Conservation (phyloP, 164 flowering plant species). For the Cinnamomum chago region DNA sequence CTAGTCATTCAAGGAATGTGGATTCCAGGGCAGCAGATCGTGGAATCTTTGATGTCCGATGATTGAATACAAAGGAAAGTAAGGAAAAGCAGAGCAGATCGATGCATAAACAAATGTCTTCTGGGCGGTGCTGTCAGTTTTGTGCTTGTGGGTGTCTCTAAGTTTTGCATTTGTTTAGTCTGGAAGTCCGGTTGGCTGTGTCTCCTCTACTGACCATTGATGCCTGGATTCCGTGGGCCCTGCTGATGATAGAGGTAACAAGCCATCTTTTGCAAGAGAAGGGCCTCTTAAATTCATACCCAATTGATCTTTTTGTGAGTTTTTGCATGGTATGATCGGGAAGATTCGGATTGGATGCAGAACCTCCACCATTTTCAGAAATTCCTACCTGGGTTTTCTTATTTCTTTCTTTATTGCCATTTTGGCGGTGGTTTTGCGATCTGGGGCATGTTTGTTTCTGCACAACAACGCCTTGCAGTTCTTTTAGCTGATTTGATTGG, state of each 20-base stretch:
- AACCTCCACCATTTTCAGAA: slow-evolving; percentile 28
- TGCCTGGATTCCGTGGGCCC: slow-evolving; percentile 69
- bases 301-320: slow-evolving; percentile 28
- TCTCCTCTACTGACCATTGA: slow-evolving; percentile 60
- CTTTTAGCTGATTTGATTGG: slow-evolving; percentile 9
- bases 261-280: slow-evolving; percentile 38
- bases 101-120: slow-evolving; percentile 26
- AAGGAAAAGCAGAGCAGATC: slow-evolving; percentile 24
- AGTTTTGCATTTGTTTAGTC: slow-evolving; percentile 42
- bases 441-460: slow-evolving; percentile 15
- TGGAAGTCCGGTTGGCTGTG: slow-evolving; percentile 40
- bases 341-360: slow-evolving; percentile 49
- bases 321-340: slow-evolving; percentile 35
- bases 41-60: slow-evolving; percentile 20
- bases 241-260: slow-evolving; percentile 78
- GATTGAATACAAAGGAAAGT: slow-evolving; percentile 11
- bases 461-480: neutral
- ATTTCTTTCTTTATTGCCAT: slow-evolving; percentile 12
- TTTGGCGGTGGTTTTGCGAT: slow-evolving; percentile 8
- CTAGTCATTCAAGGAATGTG: slow-evolving; percentile 16
- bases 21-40: slow-evolving; percentile 22
- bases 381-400: slow-evolving; percentile 21
- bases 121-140: slow-evolving; percentile 46
- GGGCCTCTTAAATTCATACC: neutral
- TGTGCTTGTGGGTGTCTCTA: slow-evolving; percentile 51